phyloP scores from a whole-genome alignment of 345 rosid genomes.

The Euphorbia pulcherrima region DNA sequence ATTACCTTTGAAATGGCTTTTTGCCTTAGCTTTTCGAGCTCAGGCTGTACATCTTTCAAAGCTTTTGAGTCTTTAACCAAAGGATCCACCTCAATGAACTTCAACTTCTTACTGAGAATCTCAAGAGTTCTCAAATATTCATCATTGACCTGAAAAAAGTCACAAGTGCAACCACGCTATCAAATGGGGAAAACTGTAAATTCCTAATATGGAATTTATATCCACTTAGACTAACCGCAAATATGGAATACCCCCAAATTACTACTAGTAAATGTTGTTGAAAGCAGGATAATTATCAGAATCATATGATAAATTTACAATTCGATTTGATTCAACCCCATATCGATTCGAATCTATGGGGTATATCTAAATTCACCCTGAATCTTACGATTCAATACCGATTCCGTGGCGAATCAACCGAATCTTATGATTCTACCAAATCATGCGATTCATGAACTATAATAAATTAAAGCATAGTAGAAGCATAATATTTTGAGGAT shows the following conservation, averaged over 20 bases:
- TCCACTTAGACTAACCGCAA: constrained; percentile 1
- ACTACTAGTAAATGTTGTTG: background rate
- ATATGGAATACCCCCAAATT: background rate
- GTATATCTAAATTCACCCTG: too few species aligned
- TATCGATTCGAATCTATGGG: too few species aligned
- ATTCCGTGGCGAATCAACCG: too few species aligned
- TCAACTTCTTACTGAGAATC: constrained; percentile 87
- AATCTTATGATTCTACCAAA: too few species aligned
- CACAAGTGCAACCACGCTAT: constrained; percentile 24
- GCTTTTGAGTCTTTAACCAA: constrained; percentile 81
- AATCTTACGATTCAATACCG: too few species aligned
- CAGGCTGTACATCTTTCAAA: constrained; percentile 92
- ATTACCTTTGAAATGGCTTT: constrained; percentile 91
- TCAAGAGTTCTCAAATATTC: constrained; percentile 87
- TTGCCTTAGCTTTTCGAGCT: constrained; percentile 93
- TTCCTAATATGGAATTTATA: background rate
- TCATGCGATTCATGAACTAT: too few species aligned
- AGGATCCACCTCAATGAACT: constrained; percentile 70
- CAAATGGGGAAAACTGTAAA: background rate
- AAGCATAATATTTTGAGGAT: too few species aligned
- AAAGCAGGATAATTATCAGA: too few species aligned
- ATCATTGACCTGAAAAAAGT: constrained; percentile 71
- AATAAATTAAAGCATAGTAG: too few species aligned
- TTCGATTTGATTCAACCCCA: too few species aligned
- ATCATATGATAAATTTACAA: too few species aligned